These are phyloP conservation scores for Arabidopsis arenosa DNA, from an alignment of 345 rosid species.

Conservation along the genomic window DNA sequence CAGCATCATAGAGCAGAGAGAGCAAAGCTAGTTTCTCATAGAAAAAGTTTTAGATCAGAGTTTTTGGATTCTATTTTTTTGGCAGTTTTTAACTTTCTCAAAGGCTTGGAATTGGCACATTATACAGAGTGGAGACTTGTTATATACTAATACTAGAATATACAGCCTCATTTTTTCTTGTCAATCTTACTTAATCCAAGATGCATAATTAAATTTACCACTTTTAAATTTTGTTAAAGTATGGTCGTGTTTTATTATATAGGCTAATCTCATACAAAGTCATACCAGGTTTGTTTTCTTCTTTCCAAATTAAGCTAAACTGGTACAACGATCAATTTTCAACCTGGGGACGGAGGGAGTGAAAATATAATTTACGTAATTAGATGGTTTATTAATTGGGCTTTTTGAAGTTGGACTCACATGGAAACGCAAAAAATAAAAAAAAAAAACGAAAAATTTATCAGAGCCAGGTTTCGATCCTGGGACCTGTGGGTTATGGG, in stretches of 20 bases:
- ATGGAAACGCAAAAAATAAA: no score
- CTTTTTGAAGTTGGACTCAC: no score
- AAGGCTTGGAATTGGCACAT: neutral
- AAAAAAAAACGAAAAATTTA: neutral
- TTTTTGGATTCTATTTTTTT: neutral
- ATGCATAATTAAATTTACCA: neutral
- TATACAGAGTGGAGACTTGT: neutral
- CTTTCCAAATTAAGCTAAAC: no score
- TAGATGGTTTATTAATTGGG: no score
- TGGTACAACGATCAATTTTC: no score
- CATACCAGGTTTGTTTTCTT: no score
- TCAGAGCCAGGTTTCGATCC: constrained; percentile 84
- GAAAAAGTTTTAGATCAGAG: neutral
- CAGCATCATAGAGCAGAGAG: constrained; percentile 50
- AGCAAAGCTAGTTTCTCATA: constrained; percentile 3
- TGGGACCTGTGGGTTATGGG: constrained; percentile 89
- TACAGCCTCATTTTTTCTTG: neutral
- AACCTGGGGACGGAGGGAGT: no score
- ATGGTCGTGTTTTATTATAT: no score
- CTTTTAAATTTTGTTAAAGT: no score
- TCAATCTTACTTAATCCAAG: constrained; percentile 3
- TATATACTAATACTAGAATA: constrained; percentile 11
- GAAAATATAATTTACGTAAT: no score
- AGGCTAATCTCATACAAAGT: no score
- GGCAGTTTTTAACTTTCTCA: neutral